Base-by-base conservation (phyloP, 164 flowering plant species). In the Aristolochia californica region DNA sequence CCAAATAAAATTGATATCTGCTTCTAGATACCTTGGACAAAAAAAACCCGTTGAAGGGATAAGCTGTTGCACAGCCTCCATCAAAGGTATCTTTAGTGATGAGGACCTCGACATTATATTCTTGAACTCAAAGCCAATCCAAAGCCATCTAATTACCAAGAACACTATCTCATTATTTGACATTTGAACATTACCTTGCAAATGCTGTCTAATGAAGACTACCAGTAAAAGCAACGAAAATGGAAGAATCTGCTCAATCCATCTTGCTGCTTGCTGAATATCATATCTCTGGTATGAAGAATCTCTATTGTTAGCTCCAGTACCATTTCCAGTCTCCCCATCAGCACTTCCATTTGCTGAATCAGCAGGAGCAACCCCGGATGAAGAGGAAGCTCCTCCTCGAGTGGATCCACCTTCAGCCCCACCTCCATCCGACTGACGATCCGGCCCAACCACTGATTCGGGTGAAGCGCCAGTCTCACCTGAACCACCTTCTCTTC, bases 191-290 rank as follows among this genome's bases (percentile, higher is more conserved):
- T 43, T 81, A 90, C 95, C 97, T 87, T 87, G 88, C 71, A 88
- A 69, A 69, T 91, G 97, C 69, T 88, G 96, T 44, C 97, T 87
- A 57, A 94, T 90, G 74, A 94, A 94, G 58, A 94, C 97, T 28
- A 94, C 88, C 80, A 90, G 65, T 52, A 94, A 77, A 64, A 94
- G 85, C 82, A 90, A 73, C 26, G 93, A 81, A 59, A 94, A 94
- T 1, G 99, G 99, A 27, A 94, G 85, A 38, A 90, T 72, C 72
- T 94, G 99, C 74, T 94, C 99, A 63, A 90, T 83, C 99, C 97
- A 90, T 61, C 95, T 73, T 0, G 97, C 97, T 57, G 88, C 89
- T 76, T 86, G 97, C 76, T 90, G 99, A 66, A 94, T 90, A 65
- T 90, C 99, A 68, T 88, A 94, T 72, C 99, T 81, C 83, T 90